phyloP scores from a whole-genome alignment of 169 alveolate species.

The Toxoplasma gondii region DNA sequence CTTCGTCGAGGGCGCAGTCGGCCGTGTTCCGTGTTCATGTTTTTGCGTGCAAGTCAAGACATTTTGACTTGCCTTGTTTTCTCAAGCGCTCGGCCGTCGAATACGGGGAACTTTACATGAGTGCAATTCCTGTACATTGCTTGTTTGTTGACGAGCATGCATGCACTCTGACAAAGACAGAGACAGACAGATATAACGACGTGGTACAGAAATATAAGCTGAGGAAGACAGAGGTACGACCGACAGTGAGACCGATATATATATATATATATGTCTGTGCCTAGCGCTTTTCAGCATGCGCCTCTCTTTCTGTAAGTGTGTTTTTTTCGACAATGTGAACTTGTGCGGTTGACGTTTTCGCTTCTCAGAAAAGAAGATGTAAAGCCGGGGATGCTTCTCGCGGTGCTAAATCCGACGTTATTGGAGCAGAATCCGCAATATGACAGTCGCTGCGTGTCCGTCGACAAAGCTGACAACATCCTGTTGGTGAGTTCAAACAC shows the following conservation, averaged over 20 bases:
- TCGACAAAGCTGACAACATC: conserved; percentile 4
- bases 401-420: conserved; percentile 48
- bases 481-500: not conserved
- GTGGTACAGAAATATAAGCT: no score
- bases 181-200: no score
- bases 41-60: not conserved
- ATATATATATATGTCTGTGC: not conserved
- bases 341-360: not conserved
- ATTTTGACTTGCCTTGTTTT: not conserved
- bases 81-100: not conserved
- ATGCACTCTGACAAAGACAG: no score
- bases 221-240: no score
- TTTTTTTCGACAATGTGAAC: not conserved
- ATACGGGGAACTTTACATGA: not conserved
- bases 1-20: no score
- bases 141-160: no score
- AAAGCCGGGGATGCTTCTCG: conserved; percentile 46
- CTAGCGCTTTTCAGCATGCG: not conserved
- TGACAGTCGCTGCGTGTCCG: conserved; percentile 22
- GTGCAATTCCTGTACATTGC: no score
- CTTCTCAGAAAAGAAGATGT: conserved; percentile 18
- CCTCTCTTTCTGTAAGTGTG: not conserved
- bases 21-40: no score
- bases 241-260: not conserved
- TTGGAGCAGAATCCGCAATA: conserved; percentile 15